Base-by-base conservation (phyloP, 23 red algal genomes). In the Gracilariopsis chorda region DNA sequence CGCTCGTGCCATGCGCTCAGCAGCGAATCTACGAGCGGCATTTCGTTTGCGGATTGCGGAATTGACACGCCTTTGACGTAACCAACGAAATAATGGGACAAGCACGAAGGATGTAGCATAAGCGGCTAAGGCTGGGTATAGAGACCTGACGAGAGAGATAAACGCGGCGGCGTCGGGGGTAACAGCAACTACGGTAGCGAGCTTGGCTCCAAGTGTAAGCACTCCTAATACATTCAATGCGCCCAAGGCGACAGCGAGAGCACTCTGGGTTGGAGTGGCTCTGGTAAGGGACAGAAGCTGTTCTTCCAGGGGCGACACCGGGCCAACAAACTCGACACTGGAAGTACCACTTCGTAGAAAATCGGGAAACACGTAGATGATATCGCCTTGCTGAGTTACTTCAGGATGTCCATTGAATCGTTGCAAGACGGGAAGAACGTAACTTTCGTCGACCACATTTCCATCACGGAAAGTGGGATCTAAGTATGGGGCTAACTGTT, bases 311-410 rank as follows among this genome's bases (percentile, higher is more conserved):
- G 73, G 48, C 7, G 62, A 75, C 4, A 47, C 56, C 3, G 83
- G 14, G 32, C 89, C 89, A 40, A 52, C 78, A 58, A 87, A 62
- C 56, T 95, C 85, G 7, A 89, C 85, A 64, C 42, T 60, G 44
- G 69, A 48, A 23, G 48, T 70, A 12, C 49, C 85, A 20, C 48
- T 75, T 40, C 46, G 25, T 4, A 67, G 27, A 27, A 98, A 83
- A 44, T 74, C 63, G 3, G 96, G 96, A 53, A 98, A 98, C 44
- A 98, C 87, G 49, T 98, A 98, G 32, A 98, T 80, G 51, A 98
- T 98, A 75, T 98, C 92, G 10, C 96, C 96, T 35, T 93, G 88
- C 23, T 95, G 90, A 32, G 94, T 94, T 30, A 98, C 96, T 79
- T 98, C 90, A 0, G 96, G 96, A 64, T 90, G 67, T 1, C 96